Base-by-base conservation (phyloP, 1,284 basidiomycete genomes). In the Thelephora terrestris region DNA sequence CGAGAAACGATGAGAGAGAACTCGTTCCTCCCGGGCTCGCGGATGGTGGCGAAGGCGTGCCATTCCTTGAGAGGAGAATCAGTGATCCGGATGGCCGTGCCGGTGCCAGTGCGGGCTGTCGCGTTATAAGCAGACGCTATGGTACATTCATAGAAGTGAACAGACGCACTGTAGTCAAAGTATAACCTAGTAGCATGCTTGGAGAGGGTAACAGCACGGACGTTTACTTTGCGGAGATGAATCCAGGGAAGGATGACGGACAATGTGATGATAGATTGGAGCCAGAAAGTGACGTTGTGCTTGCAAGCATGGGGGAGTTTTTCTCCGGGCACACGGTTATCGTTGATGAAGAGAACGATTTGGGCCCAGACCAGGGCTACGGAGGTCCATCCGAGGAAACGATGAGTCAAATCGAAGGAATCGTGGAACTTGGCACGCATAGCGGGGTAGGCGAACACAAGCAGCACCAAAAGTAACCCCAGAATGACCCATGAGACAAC, bases 1-100 rank as follows among this genome's bases (percentile, higher is more conserved):
- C 64, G 68, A 18, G 75, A 78, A 7, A 81, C 73, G 34, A 80
- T 71, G 27, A 79, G 63, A 3, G 76, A 79, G 55, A 72, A 81
- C 0, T 77, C 78, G 35, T 65, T 65, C 58, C 71, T 69, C 18
- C 73, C 71, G 10, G 75, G 75, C 45, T 71, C 71, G 2, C 71
- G 64, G 27, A 78, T 67, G 10, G 74, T 77, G 3, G 77, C 77
- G 56, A 81, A 80, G 9, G 73, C 73, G 51, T 80, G 78, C 78
- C 78, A 81, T 61, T 81, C 77, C 34, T 71, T 60, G 42, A 78
- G 64, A 14, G 78, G 78, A 50, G 64, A 66, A 24, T 71, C 68
- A 2, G 77, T 76, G 50, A 81, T 64, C 47, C 76, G 71, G 18
- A 71, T 71, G 59, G 76, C 77, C 57, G 71, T 75, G 23, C 77